Evolutionary conservation across 2,329 filamentous ascomycete species (phyloP), one percentile per base, ranked within the genome.

Genomic region (Colletotrichum sp.): DNA sequence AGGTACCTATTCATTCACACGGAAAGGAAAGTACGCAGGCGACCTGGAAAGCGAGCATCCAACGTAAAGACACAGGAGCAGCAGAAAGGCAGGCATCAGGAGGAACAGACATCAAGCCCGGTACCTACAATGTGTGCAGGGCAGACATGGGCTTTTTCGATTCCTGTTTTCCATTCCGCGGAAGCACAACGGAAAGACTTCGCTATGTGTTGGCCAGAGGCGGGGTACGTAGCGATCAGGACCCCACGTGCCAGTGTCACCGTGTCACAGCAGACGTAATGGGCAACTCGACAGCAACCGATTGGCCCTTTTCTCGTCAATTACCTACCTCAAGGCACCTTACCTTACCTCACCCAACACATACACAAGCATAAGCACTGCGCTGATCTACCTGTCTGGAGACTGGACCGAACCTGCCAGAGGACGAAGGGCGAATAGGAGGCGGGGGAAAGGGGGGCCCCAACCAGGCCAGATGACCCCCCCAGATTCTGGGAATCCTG

Each of bases 401-500:
- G 15, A 18, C 55, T 28, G 55, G 55, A 24, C 21, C 26, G 24
- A 60, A 30, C 57, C 57, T 60, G 60, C 30, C n/a, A 63, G 30
- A 32, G 13, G 30, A n/a, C 15, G 15, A 26, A 36, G 32, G 36
- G 30, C 67, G 65, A 68, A 68, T 68, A 12, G 36, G 39, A 32
- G 24, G 34, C 18, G 36, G 28, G 30, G 39, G 36, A 52, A 52
- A 67, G 30, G 30, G 34, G 39, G 21, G n/a, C 21, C 36, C 34
- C n/a, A 18, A 34, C 67, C 30, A 62, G 39, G 49, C 62, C 66
- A 69, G 66, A 60, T 69, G 72, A 64, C 63, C 72, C 34, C 72
- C 72, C 72, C 62, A 49, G 63, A 72, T 72, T 63, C 64, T n/a
- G 62, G 72, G 55, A 69, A 75, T 68, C 59, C 68, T 59, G 67